Evolutionary conservation across 352 stramenopile genomes (phyloP).

Genomic region (Phytophthora cactorum): DNA sequence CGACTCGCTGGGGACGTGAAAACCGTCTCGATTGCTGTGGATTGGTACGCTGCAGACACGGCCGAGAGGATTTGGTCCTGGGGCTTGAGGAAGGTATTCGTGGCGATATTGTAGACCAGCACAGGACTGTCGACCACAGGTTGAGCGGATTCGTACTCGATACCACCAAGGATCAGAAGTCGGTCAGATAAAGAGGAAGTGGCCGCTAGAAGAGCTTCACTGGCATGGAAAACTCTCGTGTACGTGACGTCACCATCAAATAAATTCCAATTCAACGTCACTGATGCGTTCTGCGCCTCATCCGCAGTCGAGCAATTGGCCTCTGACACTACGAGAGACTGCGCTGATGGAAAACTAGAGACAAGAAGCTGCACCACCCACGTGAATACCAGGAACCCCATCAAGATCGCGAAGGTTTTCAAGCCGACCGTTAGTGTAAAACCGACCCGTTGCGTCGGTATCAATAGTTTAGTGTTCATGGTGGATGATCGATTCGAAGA

Average conservation of each 20-base stretch:
- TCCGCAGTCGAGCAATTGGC: conserved; percentile 39
- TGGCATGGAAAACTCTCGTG: conserved; percentile 60
- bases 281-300: conserved; percentile 46
- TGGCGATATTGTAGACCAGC: conserved; percentile 54
- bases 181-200: conserved; percentile 23
- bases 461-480: conserved; percentile 19
- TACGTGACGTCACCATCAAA: conserved; percentile 41
- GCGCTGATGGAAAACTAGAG: conserved; percentile 5
- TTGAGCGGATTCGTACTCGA: conserved; percentile 76
- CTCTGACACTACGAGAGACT: conserved; percentile 34
- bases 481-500: conserved; percentile 4
- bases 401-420: conserved; percentile 17
- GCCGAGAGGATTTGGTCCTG: conserved; percentile 62
- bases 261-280: conserved; percentile 43
- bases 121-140: conserved; percentile 60
- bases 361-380: conserved; percentile 4
- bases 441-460: conserved; percentile 5
- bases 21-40: conserved; percentile 45
- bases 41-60: conserved; percentile 27
- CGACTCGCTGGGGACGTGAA: conserved; percentile 69
- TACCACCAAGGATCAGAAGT: conserved; percentile 64
- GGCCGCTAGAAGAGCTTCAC: conserved; percentile 30
- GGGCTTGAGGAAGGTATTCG: conserved; percentile 49
- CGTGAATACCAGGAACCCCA: background rate
- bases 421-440: conserved; percentile 30